Evolutionary conservation across 768 basidiomycete genomes (phyloP).

Genomic region (Tylopilus rubrobrunneus): DNA sequence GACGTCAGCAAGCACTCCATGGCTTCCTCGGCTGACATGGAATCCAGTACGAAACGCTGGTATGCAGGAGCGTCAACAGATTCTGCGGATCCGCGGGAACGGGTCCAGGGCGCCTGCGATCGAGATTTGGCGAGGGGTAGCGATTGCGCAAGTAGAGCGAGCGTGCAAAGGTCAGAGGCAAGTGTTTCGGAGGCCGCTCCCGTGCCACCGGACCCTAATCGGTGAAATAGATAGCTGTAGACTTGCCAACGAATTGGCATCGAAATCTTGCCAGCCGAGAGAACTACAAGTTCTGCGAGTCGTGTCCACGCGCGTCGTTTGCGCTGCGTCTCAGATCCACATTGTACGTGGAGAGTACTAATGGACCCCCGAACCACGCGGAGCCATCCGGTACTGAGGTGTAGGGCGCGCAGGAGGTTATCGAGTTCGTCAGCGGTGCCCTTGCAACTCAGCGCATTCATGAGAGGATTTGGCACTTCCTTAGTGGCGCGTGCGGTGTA

Average conservation of each 20-base stretch:
- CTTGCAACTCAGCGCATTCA: conserved; percentile 32
- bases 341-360: not conserved
- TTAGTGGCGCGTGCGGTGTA: conserved; percentile 19
- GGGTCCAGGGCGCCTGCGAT: conserved; percentile 45
- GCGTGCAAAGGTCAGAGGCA: conserved; percentile 50
- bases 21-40: conserved; percentile 53
- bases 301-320: conserved; percentile 50
- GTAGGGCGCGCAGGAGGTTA: conserved; percentile 37
- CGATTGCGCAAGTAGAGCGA: conserved; percentile 53
- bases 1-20: conserved; percentile 32
- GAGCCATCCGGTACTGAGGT: conserved; percentile 34
- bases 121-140: conserved; percentile 34
- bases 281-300: conserved; percentile 45
- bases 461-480: conserved; percentile 14
- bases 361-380: conserved; percentile 32
- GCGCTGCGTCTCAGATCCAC: conserved; percentile 24
- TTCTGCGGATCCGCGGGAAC: conserved; percentile 26
- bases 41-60: conserved; percentile 54
- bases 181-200: conserved; percentile 30
- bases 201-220: not conserved
- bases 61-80: conserved; percentile 35
- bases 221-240: conserved; percentile 47
- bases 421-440: conserved; percentile 38
- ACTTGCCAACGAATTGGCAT: conserved; percentile 46
- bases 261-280: conserved; percentile 27